Evolutionary conservation across 2,329 filamentous ascomycete species (phyloP).

Genomic region (Sclerotinia minor): DNA sequence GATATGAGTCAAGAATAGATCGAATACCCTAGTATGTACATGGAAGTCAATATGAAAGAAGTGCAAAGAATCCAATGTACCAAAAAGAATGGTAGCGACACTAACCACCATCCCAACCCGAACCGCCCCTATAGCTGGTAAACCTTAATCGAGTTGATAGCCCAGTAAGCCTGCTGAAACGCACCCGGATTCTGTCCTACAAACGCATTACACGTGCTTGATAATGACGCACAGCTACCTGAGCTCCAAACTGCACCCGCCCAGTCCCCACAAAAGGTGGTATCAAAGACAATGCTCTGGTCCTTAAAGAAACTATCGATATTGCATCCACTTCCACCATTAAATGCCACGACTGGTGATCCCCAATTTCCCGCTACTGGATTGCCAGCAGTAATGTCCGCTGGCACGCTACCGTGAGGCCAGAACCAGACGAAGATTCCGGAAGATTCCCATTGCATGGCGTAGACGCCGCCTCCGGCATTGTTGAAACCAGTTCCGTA

Average conservation of each 20-base stretch:
- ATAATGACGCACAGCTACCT: too few species aligned
- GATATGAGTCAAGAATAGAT: not conserved
- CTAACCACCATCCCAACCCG: not conserved
- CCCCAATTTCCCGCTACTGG: conserved; percentile 70
- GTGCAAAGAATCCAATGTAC: not conserved
- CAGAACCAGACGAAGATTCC: conserved; percentile 84
- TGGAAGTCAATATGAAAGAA: not conserved
- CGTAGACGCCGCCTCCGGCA: conserved; percentile 68
- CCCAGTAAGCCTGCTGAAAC: conserved; percentile 12
- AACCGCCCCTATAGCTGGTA: conserved; percentile 12
- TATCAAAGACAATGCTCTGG: conserved; percentile 15
- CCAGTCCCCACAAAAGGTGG: conserved; percentile 21
- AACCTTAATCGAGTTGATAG: conserved; percentile 15
- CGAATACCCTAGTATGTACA: not conserved
- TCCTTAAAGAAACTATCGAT: conserved; percentile 1
- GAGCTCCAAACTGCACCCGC: conserved; percentile 1
- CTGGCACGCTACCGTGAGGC: conserved; percentile 61
- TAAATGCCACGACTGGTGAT: conserved; percentile 67
- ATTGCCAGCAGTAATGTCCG: conserved; percentile 58
- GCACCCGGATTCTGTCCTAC: conserved; percentile 10
- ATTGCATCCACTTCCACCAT: conserved; percentile 46
- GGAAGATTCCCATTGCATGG: conserved; percentile 71
- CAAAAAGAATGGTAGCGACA: not conserved
- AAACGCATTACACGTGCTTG: not conserved
- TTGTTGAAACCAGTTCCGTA: conserved; percentile 73